These are phyloP conservation scores for Aspergillus egyptiacus DNA, from an alignment of 495 filamentous ascomycete species.

Conservation along the genomic window DNA sequence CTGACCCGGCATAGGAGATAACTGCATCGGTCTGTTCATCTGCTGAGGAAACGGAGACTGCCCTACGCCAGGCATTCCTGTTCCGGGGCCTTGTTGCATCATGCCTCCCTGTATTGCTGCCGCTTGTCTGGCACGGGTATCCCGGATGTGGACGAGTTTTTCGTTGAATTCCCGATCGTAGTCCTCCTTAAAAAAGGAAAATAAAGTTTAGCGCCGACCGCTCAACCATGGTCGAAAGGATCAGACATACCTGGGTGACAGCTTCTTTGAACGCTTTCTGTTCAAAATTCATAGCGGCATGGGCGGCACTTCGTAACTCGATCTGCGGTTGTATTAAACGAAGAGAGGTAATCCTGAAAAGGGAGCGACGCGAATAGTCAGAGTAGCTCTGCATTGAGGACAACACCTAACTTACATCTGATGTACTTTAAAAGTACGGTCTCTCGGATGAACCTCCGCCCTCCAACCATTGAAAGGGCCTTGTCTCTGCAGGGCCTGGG, in stretches of 20 bases:
- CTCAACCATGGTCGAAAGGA: neutral
- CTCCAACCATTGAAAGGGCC: constrained; percentile 43
- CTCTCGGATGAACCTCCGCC: constrained; percentile 34
- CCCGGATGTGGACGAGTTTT: constrained; percentile 45
- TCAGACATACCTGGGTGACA: constrained; percentile 33
- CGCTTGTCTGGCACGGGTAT: constrained; percentile 42
- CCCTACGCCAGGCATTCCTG: constrained; percentile 28
- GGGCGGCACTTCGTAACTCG: constrained; percentile 32
- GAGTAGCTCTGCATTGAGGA: neutral
- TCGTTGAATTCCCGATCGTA: constrained; percentile 46
- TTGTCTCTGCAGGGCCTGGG: constrained; percentile 32
- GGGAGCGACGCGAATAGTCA: neutral
- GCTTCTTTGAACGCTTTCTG: constrained; percentile 42
- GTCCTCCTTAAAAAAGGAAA: constrained; percentile 28
- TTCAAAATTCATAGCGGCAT: constrained; percentile 46
- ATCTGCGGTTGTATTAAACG: constrained; percentile 47
- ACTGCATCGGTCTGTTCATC: constrained; percentile 48
- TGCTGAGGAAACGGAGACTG: constrained; percentile 46
- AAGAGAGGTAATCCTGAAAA: constrained; percentile 42
- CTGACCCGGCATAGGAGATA: constrained; percentile 44
- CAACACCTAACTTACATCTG: constrained; percentile 39
- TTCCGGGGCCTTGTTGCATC: constrained; percentile 33
- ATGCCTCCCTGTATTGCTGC: constrained; percentile 40
- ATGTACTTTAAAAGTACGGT: constrained; percentile 37
- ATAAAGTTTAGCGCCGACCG: neutral